phyloP scores from a whole-genome alignment of 768 basidiomycete genomes.

The Jaapia argillacea region DNA sequence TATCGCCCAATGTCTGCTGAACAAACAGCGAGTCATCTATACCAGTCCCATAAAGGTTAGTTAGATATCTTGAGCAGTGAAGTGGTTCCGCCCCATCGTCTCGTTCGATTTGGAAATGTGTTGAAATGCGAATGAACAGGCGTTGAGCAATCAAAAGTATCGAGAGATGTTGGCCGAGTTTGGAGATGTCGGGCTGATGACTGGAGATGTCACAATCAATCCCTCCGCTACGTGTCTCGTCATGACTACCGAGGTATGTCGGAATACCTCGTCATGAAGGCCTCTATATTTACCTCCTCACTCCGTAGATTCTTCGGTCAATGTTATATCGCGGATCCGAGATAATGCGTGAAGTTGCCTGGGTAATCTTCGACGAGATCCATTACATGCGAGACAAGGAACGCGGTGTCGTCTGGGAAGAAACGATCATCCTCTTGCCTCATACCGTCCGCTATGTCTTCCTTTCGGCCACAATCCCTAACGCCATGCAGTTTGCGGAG shows the following conservation, averaged over 20 bases:
- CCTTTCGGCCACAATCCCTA: constrained; percentile 97
- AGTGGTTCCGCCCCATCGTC: constrained; percentile 7
- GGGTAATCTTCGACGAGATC: constrained; percentile 99
- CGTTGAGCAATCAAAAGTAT: constrained; percentile 97
- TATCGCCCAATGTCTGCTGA: constrained; percentile 90
- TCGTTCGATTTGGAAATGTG: background rate
- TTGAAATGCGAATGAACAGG: constrained; percentile 36
- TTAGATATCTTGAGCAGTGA: constrained; percentile 12
- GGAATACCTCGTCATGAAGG: background rate
- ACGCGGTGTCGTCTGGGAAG: constrained; percentile 99
- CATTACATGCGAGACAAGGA: constrained; percentile 99
- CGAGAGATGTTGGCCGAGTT: constrained; percentile 96
- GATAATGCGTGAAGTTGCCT: constrained; percentile 99
- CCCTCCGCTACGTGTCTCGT: constrained; percentile 94
- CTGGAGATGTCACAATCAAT: constrained; percentile 98
- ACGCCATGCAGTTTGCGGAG: constrained; percentile 98
- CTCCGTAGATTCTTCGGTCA: constrained; percentile 80
- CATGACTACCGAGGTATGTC: constrained; percentile 95
- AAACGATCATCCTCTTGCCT: constrained; percentile 94
- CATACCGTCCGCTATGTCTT: constrained; percentile 97
- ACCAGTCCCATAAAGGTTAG: constrained; percentile 98
- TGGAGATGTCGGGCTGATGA: constrained; percentile 98
- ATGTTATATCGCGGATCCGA: constrained; percentile 99
- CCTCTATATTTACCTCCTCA: background rate
- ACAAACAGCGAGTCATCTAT: constrained; percentile 95